Conservation (phyloP, 495 filamentous ascomycete species). For the Tuber borchii region DNA sequence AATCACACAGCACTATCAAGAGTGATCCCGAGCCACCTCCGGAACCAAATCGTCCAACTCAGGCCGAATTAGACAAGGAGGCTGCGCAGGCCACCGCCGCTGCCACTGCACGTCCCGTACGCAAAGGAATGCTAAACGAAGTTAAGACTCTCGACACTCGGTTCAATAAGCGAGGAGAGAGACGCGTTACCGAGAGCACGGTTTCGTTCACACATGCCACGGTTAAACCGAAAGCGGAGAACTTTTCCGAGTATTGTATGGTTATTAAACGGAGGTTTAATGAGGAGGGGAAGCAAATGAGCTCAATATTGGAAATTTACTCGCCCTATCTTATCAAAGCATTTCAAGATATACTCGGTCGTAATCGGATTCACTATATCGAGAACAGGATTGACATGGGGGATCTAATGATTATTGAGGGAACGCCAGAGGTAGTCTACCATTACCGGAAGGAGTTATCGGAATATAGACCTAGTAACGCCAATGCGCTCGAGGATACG, state of each 20-base stretch:
- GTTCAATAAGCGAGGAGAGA: not conserved
- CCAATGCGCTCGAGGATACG: not conserved
- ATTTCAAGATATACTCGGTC: not conserved
- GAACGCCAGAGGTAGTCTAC: not conserved
- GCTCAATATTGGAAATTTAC: not conserved
- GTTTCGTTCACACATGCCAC: not conserved
- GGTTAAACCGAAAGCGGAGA: not conserved
- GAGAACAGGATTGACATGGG: not conserved
- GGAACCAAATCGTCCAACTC: not conserved
- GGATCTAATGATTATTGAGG: slow-evolving; percentile 4
- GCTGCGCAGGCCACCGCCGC: not conserved
- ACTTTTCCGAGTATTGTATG: not conserved
- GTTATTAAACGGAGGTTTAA: not conserved
- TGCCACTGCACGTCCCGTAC: not conserved
- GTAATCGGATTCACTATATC: not conserved
- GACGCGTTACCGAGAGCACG: not conserved
- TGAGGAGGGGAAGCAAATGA: not conserved
- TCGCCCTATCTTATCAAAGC: not conserved
- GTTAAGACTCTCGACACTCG: not conserved
- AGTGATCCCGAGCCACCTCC: not conserved
- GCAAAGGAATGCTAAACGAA: not conserved
- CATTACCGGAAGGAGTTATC: not conserved
- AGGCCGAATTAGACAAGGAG: not conserved
- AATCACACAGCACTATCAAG: not conserved
- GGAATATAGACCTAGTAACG: not conserved